A percentile compares a stretch with the other conserved stretches of the same genome.
Conservation (phyloP, 768 basidiomycete genomes). For the Trametes cinnabarina region DNA sequence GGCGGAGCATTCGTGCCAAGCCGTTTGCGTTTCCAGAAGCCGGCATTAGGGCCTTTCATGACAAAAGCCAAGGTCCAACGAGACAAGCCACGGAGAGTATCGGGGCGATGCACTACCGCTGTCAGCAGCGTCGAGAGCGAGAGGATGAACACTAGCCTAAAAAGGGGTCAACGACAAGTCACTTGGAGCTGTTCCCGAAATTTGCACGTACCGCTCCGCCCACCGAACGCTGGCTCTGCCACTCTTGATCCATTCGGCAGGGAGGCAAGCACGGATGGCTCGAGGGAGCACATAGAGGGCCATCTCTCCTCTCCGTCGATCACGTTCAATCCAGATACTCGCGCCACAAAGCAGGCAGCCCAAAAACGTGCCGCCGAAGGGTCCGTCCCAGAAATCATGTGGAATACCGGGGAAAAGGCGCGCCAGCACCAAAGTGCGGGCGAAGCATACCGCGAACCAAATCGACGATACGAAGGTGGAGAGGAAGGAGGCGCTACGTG, state of each 20-base stretch:
- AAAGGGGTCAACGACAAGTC: neutral
- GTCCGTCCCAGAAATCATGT: slow-evolving; percentile 80
- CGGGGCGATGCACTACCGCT: slow-evolving; percentile 57
- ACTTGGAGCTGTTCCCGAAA: neutral
- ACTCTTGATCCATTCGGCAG: slow-evolving; percentile 50
- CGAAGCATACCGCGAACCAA: slow-evolving; percentile 69
- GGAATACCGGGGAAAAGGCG: slow-evolving; percentile 63
- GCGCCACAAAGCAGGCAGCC: slow-evolving; percentile 70
- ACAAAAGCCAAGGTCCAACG: slow-evolving; percentile 70
- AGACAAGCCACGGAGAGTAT: slow-evolving; percentile 68
- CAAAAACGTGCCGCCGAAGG: slow-evolving; percentile 61
- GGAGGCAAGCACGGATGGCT: slow-evolving; percentile 63
- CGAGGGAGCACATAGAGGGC: slow-evolving; percentile 75
- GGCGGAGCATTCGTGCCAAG: slow-evolving; percentile 15
- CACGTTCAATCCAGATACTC: slow-evolving; percentile 79
- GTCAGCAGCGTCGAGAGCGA: slow-evolving; percentile 69
- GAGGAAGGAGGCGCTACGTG: slow-evolving; percentile 71
- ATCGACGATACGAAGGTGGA: slow-evolving; percentile 68
- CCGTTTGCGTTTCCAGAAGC: slow-evolving; percentile 45
- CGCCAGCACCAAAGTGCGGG: slow-evolving; percentile 64
- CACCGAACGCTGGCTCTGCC: slow-evolving; percentile 39
- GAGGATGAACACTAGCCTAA: slow-evolving; percentile 56
- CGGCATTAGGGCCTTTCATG: slow-evolving; percentile 55
- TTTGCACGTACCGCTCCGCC: slow-evolving; percentile 52
- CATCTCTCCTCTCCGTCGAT: slow-evolving; percentile 71